Percentiles rank a stretch among this genome's conserved stretches.
phyloP scores from a whole-genome alignment of 2,329 filamentous ascomycete genomes.

The Balansia obtecta region DNA sequence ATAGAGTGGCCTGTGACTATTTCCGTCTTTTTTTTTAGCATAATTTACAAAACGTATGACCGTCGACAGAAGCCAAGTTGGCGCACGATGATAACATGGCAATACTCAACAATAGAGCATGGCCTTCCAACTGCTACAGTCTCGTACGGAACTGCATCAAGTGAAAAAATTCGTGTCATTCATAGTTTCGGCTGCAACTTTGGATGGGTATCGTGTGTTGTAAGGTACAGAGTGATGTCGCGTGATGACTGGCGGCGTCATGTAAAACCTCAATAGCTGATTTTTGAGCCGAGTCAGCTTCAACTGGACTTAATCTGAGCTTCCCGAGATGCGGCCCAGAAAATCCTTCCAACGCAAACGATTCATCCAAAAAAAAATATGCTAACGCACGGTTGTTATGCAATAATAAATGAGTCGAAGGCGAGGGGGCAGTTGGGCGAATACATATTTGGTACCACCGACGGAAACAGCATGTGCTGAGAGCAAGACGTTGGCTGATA shows the following conservation, averaged over 20 bases:
- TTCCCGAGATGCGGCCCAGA: conserved; percentile 3
- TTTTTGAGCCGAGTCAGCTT: conserved; percentile 5
- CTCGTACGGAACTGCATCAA: neutral
- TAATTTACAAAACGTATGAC: no score
- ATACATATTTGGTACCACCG: conserved; percentile 4
- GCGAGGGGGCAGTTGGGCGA: conserved; percentile 3
- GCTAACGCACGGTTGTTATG: conserved; percentile 5
- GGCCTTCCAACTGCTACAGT: neutral
- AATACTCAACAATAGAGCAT: neutral
- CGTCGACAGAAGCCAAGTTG: no score
- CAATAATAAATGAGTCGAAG: conserved; percentile 1
- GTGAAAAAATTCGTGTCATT: neutral
- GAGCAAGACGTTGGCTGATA: conserved; percentile 4
- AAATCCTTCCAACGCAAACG: conserved; percentile 6
- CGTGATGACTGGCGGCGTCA: conserved; percentile 5
- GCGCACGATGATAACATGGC: neutral
- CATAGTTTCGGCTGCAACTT: neutral
- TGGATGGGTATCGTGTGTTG: conserved; percentile 5
- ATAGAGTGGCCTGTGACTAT: no score
- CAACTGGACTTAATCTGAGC: conserved; percentile 6
- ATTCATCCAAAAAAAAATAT: conserved; percentile 6
- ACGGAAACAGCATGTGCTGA: conserved; percentile 7
- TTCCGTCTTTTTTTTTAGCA: no score
- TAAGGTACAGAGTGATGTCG: conserved; percentile 4
- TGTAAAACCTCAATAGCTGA: conserved; percentile 3